Evolutionary conservation across 352 stramenopile genomes (phyloP).

Genomic region (Globisporangium nodosum): DNA sequence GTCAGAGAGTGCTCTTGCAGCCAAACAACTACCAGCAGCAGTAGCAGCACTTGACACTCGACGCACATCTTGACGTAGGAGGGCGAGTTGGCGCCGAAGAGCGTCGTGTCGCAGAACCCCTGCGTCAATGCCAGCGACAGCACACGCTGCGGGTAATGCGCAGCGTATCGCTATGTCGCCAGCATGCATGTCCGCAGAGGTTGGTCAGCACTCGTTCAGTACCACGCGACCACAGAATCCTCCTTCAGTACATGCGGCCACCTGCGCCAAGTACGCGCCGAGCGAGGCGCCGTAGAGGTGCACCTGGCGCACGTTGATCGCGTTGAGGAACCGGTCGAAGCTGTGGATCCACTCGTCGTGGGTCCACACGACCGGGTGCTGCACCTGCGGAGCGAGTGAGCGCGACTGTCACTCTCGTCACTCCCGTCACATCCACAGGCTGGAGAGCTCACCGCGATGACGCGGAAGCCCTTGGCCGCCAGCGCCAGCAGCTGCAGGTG

Average conservation of each 20-base stretch:
- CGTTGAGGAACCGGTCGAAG: conserved; percentile 75
- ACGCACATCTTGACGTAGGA: conserved; percentile 46
- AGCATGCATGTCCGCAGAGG: not conserved
- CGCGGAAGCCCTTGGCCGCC: conserved; percentile 51
- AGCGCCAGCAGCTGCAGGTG: conserved; percentile 51
- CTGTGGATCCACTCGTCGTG: conserved; percentile 79
- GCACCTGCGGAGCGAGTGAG: conserved; percentile 23
- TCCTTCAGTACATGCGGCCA: conserved; percentile 6
- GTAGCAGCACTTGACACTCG: not conserved
- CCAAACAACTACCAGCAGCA: not conserved
- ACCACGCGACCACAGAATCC: no score
- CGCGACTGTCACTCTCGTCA: no score
- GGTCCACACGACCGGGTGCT: conserved; percentile 69
- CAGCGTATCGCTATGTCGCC: conserved; percentile 36
- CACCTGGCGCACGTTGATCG: conserved; percentile 44
- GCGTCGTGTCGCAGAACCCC: conserved; percentile 49
- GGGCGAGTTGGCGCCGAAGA: conserved; percentile 36
- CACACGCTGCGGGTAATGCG: conserved; percentile 54
- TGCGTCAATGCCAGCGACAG: conserved; percentile 58
- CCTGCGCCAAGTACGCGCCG: conserved; percentile 66
- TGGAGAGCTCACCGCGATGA: conserved; percentile 39
- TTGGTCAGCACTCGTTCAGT: not conserved
- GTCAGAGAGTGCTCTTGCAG: no score
- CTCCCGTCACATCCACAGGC: not conserved
- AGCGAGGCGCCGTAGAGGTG: conserved; percentile 71